phyloP scores from a whole-genome alignment of 441 rosid genomes.

The Pelargonium australe region DNA sequence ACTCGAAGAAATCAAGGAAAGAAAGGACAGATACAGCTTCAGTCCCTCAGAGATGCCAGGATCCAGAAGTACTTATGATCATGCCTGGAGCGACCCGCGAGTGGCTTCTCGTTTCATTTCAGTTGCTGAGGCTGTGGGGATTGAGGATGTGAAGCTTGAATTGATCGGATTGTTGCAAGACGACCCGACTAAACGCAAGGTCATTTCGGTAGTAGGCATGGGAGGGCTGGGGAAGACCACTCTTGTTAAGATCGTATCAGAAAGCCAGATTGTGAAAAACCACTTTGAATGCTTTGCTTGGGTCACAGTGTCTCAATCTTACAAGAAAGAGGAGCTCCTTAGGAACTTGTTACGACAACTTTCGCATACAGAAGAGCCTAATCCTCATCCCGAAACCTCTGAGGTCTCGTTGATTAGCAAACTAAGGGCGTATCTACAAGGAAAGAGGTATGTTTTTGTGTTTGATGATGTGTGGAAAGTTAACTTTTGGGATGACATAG shows the following conservation, averaged over 20 bases:
- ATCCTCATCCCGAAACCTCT: neutral
- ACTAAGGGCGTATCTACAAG: neutral
- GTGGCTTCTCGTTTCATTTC: conserved; percentile 12
- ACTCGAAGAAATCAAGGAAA: conserved; percentile 1
- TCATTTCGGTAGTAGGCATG: neutral
- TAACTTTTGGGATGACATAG: neutral
- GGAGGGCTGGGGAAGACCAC: conserved; percentile 25
- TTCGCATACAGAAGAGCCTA: neutral
- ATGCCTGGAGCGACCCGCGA: conserved; percentile 3
- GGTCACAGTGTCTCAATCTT: conserved; percentile 8
- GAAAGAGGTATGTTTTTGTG: conserved; percentile 1
- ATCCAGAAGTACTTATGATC: too few relatives aligned
- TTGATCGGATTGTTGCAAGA: neutral
- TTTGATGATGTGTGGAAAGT: neutral
- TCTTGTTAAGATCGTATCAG: conserved; percentile 12
- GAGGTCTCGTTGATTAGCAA: neutral
- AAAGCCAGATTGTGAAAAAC: neutral
- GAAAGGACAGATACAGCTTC: neutral
- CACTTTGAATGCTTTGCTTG: conserved; percentile 11
- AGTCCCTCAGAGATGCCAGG: neutral
- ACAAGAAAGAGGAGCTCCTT: conserved; percentile 5
- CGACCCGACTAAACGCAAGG: neutral
- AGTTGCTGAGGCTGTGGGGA: neutral
- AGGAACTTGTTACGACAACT: neutral
- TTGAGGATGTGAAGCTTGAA: neutral